phyloP scores from a whole-genome alignment of 1,284 basidiomycete genomes.

The Bjerkandera adusta region DNA sequence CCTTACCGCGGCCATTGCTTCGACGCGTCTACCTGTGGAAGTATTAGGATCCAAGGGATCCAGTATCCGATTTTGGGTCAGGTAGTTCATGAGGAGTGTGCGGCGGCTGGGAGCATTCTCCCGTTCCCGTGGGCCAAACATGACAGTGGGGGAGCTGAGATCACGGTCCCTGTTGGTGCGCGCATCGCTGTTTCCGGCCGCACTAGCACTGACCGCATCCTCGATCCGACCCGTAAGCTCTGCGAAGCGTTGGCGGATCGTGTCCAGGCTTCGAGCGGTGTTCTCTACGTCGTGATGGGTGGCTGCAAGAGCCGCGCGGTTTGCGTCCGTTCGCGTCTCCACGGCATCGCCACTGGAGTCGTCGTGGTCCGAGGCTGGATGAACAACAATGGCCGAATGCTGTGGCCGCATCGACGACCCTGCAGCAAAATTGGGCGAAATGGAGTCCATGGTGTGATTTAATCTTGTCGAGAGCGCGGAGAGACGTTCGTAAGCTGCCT shows the following conservation, averaged over 20 bases:
- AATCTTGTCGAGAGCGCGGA: conserved; percentile 10
- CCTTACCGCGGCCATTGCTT: conserved; percentile 20
- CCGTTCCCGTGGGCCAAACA: conserved; percentile 4
- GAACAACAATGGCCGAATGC: conserved; percentile 29
- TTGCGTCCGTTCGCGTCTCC: neutral
- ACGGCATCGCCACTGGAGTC: neutral
- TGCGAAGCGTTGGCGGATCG: conserved; percentile 13
- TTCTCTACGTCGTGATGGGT: neutral
- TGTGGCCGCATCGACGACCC: conserved; percentile 25
- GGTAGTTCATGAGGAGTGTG: conserved; percentile 6
- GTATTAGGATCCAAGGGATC: conserved; percentile 20
- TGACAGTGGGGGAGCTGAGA: neutral
- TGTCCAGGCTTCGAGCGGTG: neutral
- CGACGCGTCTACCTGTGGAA: conserved; percentile 26
- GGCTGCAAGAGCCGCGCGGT: neutral
- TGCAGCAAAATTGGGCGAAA: conserved; percentile 9
- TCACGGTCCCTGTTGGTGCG: neutral
- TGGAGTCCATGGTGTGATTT: conserved; percentile 7
- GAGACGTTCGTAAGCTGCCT: conserved; percentile 17
- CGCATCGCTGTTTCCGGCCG: no score
- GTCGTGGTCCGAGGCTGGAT: no score
- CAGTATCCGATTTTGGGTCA: conserved; percentile 5
- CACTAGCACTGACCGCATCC: conserved; percentile 1
- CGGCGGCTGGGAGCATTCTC: conserved; percentile 2
- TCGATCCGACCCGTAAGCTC: conserved; percentile 7